These are phyloP conservation scores for Miamiensis avidus DNA, from an alignment of 169 alveolate genomes.

Conservation along the genomic window DNA sequence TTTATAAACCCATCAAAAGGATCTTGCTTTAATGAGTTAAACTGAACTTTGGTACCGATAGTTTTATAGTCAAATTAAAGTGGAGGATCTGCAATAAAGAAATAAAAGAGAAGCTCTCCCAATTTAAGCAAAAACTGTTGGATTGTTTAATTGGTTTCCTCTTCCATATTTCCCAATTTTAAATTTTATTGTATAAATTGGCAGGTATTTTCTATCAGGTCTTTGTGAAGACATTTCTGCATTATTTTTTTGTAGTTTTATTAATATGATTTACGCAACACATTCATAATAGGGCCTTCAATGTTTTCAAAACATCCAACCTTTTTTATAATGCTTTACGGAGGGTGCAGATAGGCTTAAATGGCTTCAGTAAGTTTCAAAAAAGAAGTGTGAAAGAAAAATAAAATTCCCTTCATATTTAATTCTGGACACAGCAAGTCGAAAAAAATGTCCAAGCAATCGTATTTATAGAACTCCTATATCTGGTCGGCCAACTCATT, in stretches of 20 bases:
- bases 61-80: constrained; percentile 55
- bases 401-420: constrained; percentile 73
- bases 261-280: constrained; percentile 73
- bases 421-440: constrained; percentile 79
- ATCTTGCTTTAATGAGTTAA: constrained; percentile 70
- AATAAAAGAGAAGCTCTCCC: constrained; percentile 61
- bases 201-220: not conserved
- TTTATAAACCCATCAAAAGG: constrained; percentile 84
- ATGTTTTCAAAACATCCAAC: constrained; percentile 56
- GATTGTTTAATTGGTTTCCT: constrained; percentile 53
- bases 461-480: constrained; percentile 73
- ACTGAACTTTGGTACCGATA: constrained; percentile 73
- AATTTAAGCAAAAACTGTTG: constrained; percentile 60
- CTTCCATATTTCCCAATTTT: constrained; percentile 56
- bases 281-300: constrained; percentile 80
- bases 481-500: constrained; percentile 71
- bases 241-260: constrained; percentile 64
- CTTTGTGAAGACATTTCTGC: constrained; percentile 40
- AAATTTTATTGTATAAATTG: constrained; percentile 51
- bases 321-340: constrained; percentile 48
- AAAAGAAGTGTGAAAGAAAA: constrained; percentile 61
- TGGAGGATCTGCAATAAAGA: constrained; percentile 74
- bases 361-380: constrained; percentile 42
- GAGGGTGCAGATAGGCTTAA: constrained; percentile 58
- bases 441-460: constrained; percentile 80